A percentile compares a stretch with the other conserved stretches of the same genome.
These are phyloP conservation scores for Lepidium didymum DNA, from an alignment of 345 rosid species.

Conservation along the genomic window DNA sequence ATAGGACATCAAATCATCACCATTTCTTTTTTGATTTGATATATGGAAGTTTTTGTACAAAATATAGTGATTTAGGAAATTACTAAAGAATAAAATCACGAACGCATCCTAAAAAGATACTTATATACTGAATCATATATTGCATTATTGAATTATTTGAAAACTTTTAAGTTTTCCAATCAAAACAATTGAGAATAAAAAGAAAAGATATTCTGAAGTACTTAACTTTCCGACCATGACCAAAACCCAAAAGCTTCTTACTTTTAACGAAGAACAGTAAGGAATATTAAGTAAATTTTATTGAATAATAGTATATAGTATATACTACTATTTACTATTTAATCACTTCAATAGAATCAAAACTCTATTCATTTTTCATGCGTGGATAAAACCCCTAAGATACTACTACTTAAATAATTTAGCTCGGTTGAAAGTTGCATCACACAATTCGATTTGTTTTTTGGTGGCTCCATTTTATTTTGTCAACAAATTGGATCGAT, in stretches of 20 bases:
- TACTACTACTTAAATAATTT: neutral
- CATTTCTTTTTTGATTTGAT: neutral
- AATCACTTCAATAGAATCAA: neutral
- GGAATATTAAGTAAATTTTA: neutral
- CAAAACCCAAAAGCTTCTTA: neutral
- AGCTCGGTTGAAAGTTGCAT: conserved; percentile 4
- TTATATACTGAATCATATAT: neutral
- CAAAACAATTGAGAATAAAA: conserved; percentile 17
- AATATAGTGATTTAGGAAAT: neutral
- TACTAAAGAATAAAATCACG: neutral
- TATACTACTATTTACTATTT: neutral
- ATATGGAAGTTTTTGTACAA: neutral
- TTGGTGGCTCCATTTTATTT: neutral
- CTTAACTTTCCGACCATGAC: conserved; percentile 11
- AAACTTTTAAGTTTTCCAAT: neutral
- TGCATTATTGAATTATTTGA: too few species aligned
- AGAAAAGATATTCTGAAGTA: conserved; percentile 5
- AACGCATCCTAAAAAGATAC: neutral
- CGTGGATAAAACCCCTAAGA: neutral
- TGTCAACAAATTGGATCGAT: too few species aligned
- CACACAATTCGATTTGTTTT: neutral
- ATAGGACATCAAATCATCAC: too few species aligned
- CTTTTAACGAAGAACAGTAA: neutral
- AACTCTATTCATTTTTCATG: neutral
- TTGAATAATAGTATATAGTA: neutral